Conservation (phyloP, 768 basidiomycete species). For the Peribolospora baueri region DNA sequence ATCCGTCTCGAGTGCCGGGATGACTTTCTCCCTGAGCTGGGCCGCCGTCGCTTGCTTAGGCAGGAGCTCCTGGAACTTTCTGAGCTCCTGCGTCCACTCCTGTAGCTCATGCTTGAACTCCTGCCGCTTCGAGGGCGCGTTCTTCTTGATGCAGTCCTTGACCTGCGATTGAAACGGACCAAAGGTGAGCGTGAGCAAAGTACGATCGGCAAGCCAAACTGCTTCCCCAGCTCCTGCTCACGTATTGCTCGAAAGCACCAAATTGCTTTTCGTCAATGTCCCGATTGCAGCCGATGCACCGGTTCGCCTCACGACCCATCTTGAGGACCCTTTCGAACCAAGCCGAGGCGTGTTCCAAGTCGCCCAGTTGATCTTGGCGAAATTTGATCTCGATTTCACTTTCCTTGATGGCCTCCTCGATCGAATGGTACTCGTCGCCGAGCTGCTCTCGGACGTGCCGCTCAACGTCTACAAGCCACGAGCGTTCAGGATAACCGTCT, state of each 20-base stretch:
- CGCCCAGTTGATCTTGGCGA: too few relatives aligned
- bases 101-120: constrained; percentile 27
- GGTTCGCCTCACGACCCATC: constrained; percentile 36
- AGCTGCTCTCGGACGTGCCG: constrained; percentile 20
- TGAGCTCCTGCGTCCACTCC: constrained; percentile 38
- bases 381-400: constrained; percentile 7
- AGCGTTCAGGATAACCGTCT: not conserved
- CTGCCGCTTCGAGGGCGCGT: constrained; percentile 25
- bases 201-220: not conserved
- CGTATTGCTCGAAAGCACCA: constrained; percentile 44
- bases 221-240: constrained; percentile 18
- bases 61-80: constrained; percentile 32
- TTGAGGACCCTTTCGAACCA: constrained; percentile 30
- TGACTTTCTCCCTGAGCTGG: constrained; percentile 34
- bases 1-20: constrained; percentile 39
- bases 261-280: constrained; percentile 33
- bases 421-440: constrained; percentile 9
- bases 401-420: constrained; percentile 18
- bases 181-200: not conserved
- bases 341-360: constrained; percentile 12
- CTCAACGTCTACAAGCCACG: too few relatives aligned
- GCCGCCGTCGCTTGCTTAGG: constrained; percentile 33
- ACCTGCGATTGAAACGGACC: constrained; percentile 25
- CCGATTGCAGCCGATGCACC: constrained; percentile 55
- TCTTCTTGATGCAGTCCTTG: constrained; percentile 34